Base-by-base conservation (phyloP, 805 yeast genomes). In the Saturnispora besseyi region DNA sequence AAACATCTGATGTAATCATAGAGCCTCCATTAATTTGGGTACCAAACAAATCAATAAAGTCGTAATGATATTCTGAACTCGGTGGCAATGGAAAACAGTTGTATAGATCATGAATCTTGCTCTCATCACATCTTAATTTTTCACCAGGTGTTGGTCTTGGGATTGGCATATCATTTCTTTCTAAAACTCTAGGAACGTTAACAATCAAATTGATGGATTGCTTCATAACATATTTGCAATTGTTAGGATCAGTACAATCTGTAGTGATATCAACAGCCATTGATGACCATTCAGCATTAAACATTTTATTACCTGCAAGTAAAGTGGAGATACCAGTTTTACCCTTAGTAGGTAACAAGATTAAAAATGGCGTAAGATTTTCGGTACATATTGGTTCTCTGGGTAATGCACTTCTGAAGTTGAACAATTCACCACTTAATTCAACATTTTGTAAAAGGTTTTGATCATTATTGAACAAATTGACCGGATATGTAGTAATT, bases 351-450 rank as follows among this genome's bases (percentile, higher is more conserved):
- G 99, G 98, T 29, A 93, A 73, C 53, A 93, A 71, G 62, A 89
- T 90, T 54, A 93, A 65, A 57, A 91, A 88, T 0, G 99, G 98
- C 0, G 99, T 91, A 61, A 93, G 73, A 67, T 93, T 93, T 64
- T 93, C 99, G 0, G 99, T 93, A 66, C 99, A 93, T 15, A 93
- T 82, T 0, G 97, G 96, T 62, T 93, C 99, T 53, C 91, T 79
- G 1, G 99, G 96, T 45, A 93, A 75, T 0, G 96, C 86, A 6
- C 96, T 96, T 53, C 95, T 74, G 54, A 90, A 62, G 21, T 83
- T 66, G 58, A 72, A 85, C 26, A 81, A 61, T 4, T 71, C 62
- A 50, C 77, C 75, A 28, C 60, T 54, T 3, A 73, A 62, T 2
- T 59, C 57, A 22, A 58, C 55, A 53, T 55, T 59, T 2, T 55